Base-by-base conservation (phyloP, 2,329 filamentous ascomycete species). In the Escovopsis sp. region DNA sequence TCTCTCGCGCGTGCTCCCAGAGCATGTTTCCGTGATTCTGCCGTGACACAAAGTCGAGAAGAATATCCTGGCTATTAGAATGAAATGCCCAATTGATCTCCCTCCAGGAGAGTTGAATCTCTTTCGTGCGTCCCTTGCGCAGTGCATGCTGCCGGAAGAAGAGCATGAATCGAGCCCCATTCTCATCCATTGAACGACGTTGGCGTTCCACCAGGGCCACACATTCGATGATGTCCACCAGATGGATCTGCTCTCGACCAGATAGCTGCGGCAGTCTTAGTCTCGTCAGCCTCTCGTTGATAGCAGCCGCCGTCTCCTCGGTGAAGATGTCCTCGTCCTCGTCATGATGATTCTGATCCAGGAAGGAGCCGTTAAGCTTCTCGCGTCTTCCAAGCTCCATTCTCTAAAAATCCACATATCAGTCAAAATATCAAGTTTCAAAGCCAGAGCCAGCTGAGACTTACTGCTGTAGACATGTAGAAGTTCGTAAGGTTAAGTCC, bases 71-170 rank as follows among this genome's bases (percentile, higher is more conserved):
- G 45, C 86, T 85, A 10, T 67, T 75, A 35, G 83, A 88, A 54
- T 91, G 84, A 50, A 80, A 89, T 0, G 86, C 87, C 81, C 85
- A 93, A 45, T 77, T 79, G 41, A 89, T 87, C 55, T 93, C 85
- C 45, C 85, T 68, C 77, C 79, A 84, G 1, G 72, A 80, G 51
- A 94, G 72, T 20, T 74, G 69, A 4, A 78, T 72, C 52, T 81
- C 72, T 46, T 74, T 73, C 3, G 73, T 72, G 45, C 79, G 74
- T 38, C 72, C 70, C 57, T 77, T 79, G 25, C 80, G 76, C 38
- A 93, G 65, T 39, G 78, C 78, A 56, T 89, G 79, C 53, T 93
- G 83, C 15, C 85, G 74, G 63, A 89, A 91, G 60, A 91, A 91
- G 11, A 94, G 68, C 62, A 94, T 76, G 59, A 88, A 95, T 35